phyloP scores from a whole-genome alignment of 768 basidiomycete genomes.

The Sarcomyxa edulis region DNA sequence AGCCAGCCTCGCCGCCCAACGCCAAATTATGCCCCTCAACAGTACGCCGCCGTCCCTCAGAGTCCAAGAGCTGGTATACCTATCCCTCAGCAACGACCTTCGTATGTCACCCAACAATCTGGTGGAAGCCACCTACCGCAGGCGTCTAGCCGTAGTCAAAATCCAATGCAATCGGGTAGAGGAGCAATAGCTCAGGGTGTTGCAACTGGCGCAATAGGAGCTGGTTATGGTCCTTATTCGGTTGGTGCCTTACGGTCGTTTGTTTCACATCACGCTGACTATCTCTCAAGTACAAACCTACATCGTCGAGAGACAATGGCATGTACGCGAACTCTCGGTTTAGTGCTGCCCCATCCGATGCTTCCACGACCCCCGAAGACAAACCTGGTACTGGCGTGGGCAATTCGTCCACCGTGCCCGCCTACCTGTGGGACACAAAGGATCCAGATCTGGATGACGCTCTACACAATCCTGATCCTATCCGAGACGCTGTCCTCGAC shows the following conservation, averaged over 20 bases:
- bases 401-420: constrained; percentile 60
- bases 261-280: constrained; percentile 10
- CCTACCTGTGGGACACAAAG: constrained; percentile 67
- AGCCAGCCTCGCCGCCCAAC: constrained; percentile 28
- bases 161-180: constrained; percentile 31
- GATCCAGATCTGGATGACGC: constrained; percentile 89
- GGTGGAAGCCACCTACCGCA: constrained; percentile 17
- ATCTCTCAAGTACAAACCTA: constrained; percentile 50
- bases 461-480: constrained; percentile 82
- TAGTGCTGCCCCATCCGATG: constrained; percentile 44
- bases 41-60: constrained; percentile 66
- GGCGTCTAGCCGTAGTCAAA: constrained; percentile 18
- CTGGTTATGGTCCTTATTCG: constrained; percentile 84
- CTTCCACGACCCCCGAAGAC: constrained; percentile 21
- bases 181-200: constrained; percentile 69
- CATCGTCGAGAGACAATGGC: constrained; percentile 34
- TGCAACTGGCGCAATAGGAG: constrained; percentile 74
- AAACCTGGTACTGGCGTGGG: constrained; percentile 25
- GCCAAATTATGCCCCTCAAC: constrained; percentile 39
- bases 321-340: constrained; percentile 50
- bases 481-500: constrained; percentile 57
- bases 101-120: constrained; percentile 22
- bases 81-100: constrained; percentile 17
- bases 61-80: constrained; percentile 37
- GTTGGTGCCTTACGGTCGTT: constrained; percentile 33